A percentile compares a stretch with the other conserved stretches of the same genome.
Evolutionary conservation across 2,329 filamentous ascomycete genomes (phyloP).

Genomic region (Diaporthe destruens): DNA sequence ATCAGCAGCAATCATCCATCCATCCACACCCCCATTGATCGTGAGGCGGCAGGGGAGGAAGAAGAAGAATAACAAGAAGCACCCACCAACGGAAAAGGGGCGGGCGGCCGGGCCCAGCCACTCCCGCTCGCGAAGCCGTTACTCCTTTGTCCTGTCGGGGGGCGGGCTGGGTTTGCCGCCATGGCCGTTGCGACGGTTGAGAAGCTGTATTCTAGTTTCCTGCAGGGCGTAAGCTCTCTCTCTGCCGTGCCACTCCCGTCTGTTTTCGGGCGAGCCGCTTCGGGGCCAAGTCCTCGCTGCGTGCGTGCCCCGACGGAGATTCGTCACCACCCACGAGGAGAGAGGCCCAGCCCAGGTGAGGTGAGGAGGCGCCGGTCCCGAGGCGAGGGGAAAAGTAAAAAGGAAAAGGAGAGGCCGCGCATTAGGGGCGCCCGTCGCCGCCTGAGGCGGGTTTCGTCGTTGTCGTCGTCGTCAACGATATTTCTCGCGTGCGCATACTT

Average conservation of each 20-base stretch:
- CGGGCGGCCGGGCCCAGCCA: constrained; percentile 30
- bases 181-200: constrained; percentile 29
- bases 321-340: constrained; percentile 4
- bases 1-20: neutral
- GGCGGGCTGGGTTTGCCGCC: neutral
- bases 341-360: too few relatives aligned
- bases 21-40: neutral
- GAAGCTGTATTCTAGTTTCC: neutral
- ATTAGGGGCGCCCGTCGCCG: constrained; percentile 18
- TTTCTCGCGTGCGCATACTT: neutral
- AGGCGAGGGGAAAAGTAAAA: constrained; percentile 11
- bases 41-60: constrained; percentile 1
- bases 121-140: constrained; percentile 28
- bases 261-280: constrained; percentile 3
- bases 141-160: constrained; percentile 13
- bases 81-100: too few relatives aligned
- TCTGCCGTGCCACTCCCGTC: constrained; percentile 10
- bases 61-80: too few relatives aligned
- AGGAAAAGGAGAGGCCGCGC: neutral
- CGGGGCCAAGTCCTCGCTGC: neutral
- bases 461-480: constrained; percentile 5
- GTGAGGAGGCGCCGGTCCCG: neutral
- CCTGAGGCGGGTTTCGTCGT: constrained; percentile 5
- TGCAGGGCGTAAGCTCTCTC: neutral
- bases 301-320: neutral